Percentiles rank a stretch among this genome's conserved stretches.
These are phyloP conservation scores for Calonectria fujianensis DNA, from an alignment of 2,329 filamentous ascomycete species.

Conservation along the genomic window DNA sequence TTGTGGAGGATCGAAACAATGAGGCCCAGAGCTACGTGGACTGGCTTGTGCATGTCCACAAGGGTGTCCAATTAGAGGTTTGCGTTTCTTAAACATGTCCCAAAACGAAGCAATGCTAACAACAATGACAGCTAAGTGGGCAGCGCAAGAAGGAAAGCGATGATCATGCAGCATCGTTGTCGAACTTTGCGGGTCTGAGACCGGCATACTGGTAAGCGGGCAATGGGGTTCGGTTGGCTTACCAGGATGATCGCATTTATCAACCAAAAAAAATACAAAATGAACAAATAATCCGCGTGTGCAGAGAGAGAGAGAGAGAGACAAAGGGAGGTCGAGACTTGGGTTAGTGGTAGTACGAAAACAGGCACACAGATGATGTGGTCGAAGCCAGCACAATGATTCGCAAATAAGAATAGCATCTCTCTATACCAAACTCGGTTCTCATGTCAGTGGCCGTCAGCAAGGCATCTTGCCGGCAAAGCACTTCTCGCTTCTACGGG, in stretches of 20 bases:
- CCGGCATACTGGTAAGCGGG: slow-evolving; percentile 74
- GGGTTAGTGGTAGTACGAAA: slow-evolving; percentile 52
- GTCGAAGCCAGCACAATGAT: slow-evolving; percentile 38
- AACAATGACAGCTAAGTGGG: slow-evolving; percentile 73
- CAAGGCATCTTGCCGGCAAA: background rate
- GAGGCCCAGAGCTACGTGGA: slow-evolving; percentile 99
- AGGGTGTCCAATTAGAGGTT: slow-evolving; percentile 92
- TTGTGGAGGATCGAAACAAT: slow-evolving; percentile 97
- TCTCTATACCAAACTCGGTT: slow-evolving; percentile 22
- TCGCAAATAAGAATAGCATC: slow-evolving; percentile 34
- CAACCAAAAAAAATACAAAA: slow-evolving; percentile 17
- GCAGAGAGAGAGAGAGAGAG: slow-evolving; percentile 30
- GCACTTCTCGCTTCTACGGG: background rate
- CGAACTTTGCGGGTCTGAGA: slow-evolving; percentile 75
- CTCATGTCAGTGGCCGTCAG: slow-evolving; percentile 21
- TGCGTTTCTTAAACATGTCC: slow-evolving; percentile 54
- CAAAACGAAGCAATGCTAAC: slow-evolving; percentile 36
- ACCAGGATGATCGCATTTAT: slow-evolving; percentile 16
- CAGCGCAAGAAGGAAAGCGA: slow-evolving; percentile 82
- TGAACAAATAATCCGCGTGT: slow-evolving; percentile 41
- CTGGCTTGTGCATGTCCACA: slow-evolving; percentile 97
- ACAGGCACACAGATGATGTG: slow-evolving; percentile 40
- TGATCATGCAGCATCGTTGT: slow-evolving; percentile 67
- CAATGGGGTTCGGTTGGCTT: background rate
- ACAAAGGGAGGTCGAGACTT: slow-evolving; percentile 43